Evolutionary conservation across 2,329 filamentous ascomycete genomes (phyloP).

Genomic region (Alternaria arborescens): DNA sequence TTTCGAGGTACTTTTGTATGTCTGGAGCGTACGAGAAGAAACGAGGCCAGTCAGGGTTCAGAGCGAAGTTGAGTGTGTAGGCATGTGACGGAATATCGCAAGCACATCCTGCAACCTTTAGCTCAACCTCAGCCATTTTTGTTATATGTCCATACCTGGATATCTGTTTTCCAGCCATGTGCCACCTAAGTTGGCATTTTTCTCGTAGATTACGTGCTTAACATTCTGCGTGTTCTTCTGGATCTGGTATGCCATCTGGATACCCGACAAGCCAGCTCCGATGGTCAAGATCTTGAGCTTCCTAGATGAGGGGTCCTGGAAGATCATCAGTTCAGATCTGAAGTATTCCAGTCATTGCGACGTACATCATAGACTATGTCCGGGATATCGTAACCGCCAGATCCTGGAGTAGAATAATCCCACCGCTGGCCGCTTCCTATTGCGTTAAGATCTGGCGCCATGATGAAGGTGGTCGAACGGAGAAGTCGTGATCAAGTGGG

Average conservation of each 20-base stretch:
- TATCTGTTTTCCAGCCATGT: conserved; percentile 59
- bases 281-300: conserved; percentile 59
- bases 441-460: conserved; percentile 56
- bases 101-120: conserved; percentile 41
- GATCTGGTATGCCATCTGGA: conserved; percentile 59
- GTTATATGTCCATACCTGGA: conserved; percentile 25
- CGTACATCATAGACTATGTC: conserved; percentile 50
- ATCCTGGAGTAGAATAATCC: conserved; percentile 56
- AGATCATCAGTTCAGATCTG: background rate
- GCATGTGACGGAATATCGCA: conserved; percentile 59
- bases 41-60: conserved; percentile 58
- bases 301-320: conserved; percentile 24
- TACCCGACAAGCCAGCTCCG: conserved; percentile 59
- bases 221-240: conserved; percentile 55
- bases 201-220: conserved; percentile 60
- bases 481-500: background rate
- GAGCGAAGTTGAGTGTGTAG: conserved; percentile 56
- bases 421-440: conserved; percentile 47
- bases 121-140: too few relatives aligned
- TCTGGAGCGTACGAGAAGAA: conserved; percentile 58
- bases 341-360: background rate
- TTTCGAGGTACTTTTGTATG: conserved; percentile 60
- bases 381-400: conserved; percentile 53
- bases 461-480: conserved; percentile 16
- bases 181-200: conserved; percentile 56